Conservation (phyloP, 345 rosid species). For the Cardamine chenopodiifolia region DNA sequence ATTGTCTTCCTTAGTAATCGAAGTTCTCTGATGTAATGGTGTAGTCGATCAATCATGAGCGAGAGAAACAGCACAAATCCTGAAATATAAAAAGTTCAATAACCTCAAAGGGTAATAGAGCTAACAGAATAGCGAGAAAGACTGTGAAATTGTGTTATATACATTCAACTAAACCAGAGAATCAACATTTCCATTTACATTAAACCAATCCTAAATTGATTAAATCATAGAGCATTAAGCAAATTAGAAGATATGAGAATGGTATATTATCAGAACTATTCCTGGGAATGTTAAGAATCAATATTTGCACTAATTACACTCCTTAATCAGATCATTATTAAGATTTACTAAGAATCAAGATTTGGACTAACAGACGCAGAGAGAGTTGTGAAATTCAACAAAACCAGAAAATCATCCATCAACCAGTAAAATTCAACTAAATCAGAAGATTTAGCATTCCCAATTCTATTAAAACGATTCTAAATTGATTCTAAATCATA, state of each 20-base stretch:
- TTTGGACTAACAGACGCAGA: neutral
- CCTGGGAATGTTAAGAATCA: neutral
- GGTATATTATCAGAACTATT: neutral
- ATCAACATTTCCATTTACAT: neutral
- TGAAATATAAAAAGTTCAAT: conserved; percentile 32
- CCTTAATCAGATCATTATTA: neutral
- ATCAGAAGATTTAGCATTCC: no score
- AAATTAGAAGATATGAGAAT: neutral
- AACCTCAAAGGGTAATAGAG: neutral
- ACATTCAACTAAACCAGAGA: neutral
- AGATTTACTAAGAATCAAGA: neutral
- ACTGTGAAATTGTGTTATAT: neutral
- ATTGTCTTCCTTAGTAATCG: conserved; percentile 70
- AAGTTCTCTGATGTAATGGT: conserved; percentile 85
- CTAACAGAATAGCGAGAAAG: neutral
- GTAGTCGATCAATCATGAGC: conserved; percentile 84
- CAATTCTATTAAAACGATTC: no score
- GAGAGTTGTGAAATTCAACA: neutral
- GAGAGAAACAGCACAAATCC: conserved; percentile 79
- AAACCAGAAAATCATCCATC: neutral
- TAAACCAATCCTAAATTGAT: neutral
- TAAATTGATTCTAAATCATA: no score
- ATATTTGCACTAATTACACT: neutral
- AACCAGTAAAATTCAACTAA: no score
- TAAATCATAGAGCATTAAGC: neutral